Conservation (phyloP, 176 grass and related monocot genomes). For the Oryza glaberrima region DNA sequence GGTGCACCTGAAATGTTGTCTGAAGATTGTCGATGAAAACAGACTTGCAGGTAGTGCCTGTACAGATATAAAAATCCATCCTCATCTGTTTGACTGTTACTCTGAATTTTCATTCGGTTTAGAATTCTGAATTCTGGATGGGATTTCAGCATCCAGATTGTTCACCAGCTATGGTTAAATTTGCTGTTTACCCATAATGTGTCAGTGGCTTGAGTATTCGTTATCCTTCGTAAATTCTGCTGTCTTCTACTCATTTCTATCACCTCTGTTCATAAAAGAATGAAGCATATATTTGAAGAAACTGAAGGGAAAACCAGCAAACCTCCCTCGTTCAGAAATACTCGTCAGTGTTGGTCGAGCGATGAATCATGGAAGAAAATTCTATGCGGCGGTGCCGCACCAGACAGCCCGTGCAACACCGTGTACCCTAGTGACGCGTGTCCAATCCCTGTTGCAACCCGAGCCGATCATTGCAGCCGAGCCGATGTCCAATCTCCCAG, state of each 20-base stretch:
- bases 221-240: not conserved
- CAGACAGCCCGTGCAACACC: no score
- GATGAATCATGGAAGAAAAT: no score
- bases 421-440: no score
- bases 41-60: slow-evolving; percentile 13
- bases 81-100: not conserved
- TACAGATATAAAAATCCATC: slow-evolving; percentile 10
- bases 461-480: no score
- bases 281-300: not conserved
- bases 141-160: not conserved
- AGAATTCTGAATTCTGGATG: not conserved
- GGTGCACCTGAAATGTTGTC: not conserved
- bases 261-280: not conserved
- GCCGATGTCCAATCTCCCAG: no score
- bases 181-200: not conserved
- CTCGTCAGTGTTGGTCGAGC: no score
- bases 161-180: not conserved
- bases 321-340: no score
- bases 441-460: no score
- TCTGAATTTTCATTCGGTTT: not conserved
- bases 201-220: not conserved
- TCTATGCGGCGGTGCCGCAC: no score
- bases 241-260: no score
- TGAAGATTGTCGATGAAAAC: slow-evolving; percentile 16
- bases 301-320: no score